phyloP scores from a whole-genome alignment of 2,329 filamentous ascomycete species.

The Paraphaeosphaeria sporulosa region DNA sequence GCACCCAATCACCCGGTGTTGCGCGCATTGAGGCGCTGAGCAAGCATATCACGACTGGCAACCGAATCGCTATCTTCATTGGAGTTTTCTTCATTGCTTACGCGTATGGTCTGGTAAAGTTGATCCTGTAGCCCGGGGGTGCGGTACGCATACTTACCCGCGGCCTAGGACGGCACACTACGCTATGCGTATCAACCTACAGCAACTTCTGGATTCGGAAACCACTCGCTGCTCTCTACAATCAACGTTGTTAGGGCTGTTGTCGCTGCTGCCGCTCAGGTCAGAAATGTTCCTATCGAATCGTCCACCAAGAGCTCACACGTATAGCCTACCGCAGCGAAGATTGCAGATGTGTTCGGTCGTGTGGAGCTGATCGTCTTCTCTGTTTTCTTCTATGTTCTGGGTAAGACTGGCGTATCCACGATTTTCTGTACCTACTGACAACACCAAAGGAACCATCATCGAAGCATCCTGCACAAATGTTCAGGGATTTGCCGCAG shows the following conservation, averaged over 20 bases:
- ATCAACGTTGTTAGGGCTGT: constrained; percentile 66
- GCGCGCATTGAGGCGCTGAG: constrained; percentile 66
- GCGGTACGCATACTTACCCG: neutral
- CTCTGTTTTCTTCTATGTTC: constrained; percentile 64
- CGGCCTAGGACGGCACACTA: constrained; percentile 49
- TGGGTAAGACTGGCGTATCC: constrained; percentile 40
- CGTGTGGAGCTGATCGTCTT: constrained; percentile 65
- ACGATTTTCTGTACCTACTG: constrained; percentile 5
- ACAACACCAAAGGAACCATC: constrained; percentile 50
- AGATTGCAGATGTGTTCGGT: constrained; percentile 69
- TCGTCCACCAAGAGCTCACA: constrained; percentile 1
- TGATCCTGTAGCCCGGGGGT: rapidly evolving
- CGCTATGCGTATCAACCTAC: constrained; percentile 51
- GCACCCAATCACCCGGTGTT: constrained; percentile 60
- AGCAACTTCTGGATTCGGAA: constrained; percentile 60
- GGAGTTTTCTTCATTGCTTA: constrained; percentile 70
- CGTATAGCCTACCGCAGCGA: constrained; percentile 63
- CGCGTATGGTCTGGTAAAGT: constrained; percentile 62
- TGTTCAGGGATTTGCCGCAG: constrained; percentile 63
- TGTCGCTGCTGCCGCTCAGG: constrained; percentile 64
- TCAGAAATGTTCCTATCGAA: constrained; percentile 12
- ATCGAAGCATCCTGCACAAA: constrained; percentile 62
- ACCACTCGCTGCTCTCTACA: constrained; percentile 66
- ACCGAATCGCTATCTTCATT: constrained; percentile 66
- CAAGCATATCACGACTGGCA: constrained; percentile 58